Conservation (phyloP, 306 rosid species). For the Pueraria montana region DNA sequence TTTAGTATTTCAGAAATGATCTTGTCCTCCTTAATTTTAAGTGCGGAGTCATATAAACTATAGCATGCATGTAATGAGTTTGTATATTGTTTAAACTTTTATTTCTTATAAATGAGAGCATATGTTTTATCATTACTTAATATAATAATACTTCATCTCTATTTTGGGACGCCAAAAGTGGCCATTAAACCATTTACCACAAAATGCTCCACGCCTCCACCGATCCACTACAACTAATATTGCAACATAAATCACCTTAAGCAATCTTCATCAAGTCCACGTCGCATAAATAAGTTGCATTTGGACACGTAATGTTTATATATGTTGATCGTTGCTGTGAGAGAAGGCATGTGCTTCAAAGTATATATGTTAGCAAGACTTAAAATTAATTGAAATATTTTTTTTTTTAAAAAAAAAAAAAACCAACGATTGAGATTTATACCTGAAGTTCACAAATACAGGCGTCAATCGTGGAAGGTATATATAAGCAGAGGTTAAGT, state of each 20-base stretch:
- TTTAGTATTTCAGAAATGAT: neutral
- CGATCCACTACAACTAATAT: conserved; percentile 31
- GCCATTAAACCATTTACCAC: conserved; percentile 7
- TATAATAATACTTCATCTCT: neutral
- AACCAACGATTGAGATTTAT: no score
- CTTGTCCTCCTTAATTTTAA: neutral
- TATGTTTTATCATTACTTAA: neutral
- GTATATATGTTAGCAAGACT: neutral
- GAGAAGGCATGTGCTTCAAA: conserved; percentile 1
- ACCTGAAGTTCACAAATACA: neutral
- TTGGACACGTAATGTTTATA: conserved; percentile 30
- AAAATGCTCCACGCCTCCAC: conserved; percentile 40
- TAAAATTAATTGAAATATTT: neutral
- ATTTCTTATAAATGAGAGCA: neutral
- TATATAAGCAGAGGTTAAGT: neutral
- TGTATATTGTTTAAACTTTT: neutral
- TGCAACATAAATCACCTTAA: conserved; percentile 1
- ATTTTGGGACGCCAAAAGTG: neutral
- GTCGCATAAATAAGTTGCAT: neutral
- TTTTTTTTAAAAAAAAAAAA: neutral
- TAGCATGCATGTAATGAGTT: neutral
- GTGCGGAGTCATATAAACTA: neutral
- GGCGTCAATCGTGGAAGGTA: conserved; percentile 30
- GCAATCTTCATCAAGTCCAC: conserved; percentile 33
- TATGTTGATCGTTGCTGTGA: neutral